These are phyloP conservation scores for Eucalyptus brandiana DNA, from an alignment of 345 rosid species.

Conservation along the genomic window DNA sequence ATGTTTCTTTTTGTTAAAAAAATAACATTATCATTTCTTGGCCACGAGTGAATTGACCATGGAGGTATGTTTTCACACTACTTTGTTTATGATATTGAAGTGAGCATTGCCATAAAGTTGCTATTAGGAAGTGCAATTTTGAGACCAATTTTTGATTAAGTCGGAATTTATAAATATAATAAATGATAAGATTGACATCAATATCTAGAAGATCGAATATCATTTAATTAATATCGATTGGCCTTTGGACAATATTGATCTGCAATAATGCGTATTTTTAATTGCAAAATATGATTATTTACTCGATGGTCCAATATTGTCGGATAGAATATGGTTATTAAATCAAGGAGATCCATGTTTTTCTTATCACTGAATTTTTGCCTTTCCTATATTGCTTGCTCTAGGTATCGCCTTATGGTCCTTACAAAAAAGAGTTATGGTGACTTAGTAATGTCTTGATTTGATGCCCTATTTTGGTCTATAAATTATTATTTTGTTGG, in stretches of 20 bases:
- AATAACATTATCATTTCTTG: background rate
- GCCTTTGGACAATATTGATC: background rate
- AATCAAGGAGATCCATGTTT: accelerated
- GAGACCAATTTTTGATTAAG: background rate
- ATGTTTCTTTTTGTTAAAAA: background rate
- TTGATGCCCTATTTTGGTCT: background rate
- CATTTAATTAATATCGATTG: background rate
- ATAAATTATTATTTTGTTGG: background rate
- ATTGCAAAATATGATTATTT: background rate
- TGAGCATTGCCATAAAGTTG: background rate
- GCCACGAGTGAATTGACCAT: background rate
- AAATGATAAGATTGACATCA: background rate
- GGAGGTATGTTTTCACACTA: background rate
- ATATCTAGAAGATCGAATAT: background rate
- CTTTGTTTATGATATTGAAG: background rate
- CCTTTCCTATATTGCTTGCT: background rate
- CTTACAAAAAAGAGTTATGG: background rate
- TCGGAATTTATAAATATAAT: background rate
- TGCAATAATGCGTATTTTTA: background rate
- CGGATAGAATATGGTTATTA: background rate
- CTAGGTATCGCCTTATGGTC: background rate
- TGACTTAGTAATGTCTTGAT: background rate
- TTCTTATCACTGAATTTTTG: background rate
- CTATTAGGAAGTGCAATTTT: background rate
- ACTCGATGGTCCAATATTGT: background rate